Evolutionary conservation across 2,329 filamentous ascomycete species (phyloP).

Genomic region (Hymenoscyphus scutula): DNA sequence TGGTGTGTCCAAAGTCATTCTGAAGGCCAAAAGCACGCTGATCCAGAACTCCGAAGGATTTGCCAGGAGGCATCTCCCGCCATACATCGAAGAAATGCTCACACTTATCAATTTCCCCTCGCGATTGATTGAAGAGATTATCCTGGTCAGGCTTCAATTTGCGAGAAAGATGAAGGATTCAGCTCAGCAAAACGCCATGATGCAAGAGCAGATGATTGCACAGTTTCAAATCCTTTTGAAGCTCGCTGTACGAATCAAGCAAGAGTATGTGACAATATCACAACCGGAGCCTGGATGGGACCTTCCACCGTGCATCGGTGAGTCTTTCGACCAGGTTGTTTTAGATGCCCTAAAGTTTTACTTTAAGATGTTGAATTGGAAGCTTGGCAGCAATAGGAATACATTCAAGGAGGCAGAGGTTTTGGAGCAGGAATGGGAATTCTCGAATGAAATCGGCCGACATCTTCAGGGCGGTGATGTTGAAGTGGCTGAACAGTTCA

Average conservation of each 20-base stretch:
- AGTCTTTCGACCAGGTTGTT: constrained; percentile 89
- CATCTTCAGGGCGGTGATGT: constrained; percentile 92
- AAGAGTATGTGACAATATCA: constrained; percentile 79
- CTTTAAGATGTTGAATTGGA: constrained; percentile 98
- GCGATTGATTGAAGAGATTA: constrained; percentile 93
- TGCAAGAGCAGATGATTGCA: constrained; percentile 96
- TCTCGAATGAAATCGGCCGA: constrained; percentile 88
- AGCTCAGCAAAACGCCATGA: constrained; percentile 84
- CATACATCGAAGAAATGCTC: constrained; percentile 93
- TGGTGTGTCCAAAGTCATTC: constrained; percentile 80
- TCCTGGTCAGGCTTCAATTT: constrained; percentile 85
- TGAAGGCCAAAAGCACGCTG: constrained; percentile 88
- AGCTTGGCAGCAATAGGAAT: constrained; percentile 95
- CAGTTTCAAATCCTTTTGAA: constrained; percentile 94
- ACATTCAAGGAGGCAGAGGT: constrained; percentile 99
- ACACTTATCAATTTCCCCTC: constrained; percentile 97
- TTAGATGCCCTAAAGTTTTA: constrained; percentile 95
- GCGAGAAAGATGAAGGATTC: constrained; percentile 95
- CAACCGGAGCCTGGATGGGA: constrained; percentile 92
- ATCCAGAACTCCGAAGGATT: constrained; percentile 85
- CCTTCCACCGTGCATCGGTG: constrained; percentile 91
- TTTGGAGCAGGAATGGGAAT: constrained; percentile 96
- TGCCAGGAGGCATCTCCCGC: constrained; percentile 83
- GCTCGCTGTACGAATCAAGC: constrained; percentile 88
- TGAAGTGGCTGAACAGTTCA: constrained; percentile 97